phyloP scores from a whole-genome alignment of 208 protist species.

The Borovskyia barvae region DNA sequence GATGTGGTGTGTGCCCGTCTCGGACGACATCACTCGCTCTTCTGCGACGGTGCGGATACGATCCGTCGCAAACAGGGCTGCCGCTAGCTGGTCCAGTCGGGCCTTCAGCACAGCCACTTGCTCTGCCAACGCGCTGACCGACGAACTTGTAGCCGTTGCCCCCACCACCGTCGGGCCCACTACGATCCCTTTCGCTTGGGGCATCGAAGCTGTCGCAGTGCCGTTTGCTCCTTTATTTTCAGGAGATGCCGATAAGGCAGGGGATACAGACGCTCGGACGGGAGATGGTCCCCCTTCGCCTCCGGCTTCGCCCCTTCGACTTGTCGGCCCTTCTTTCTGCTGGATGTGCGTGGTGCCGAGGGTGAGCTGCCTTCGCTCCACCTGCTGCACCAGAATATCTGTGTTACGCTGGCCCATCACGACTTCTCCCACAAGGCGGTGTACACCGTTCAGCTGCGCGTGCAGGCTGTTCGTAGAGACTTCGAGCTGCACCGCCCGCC shows the following conservation, averaged over 20 bases:
- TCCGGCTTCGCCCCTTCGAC: too few species aligned
- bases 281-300: too few species aligned
- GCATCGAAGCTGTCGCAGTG: too few species aligned
- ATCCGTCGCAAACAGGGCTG: constrained; percentile 34
- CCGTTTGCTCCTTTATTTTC: too few species aligned
- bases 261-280: too few species aligned
- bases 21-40: too few species aligned
- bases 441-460: constrained; percentile 34
- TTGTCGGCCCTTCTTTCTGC: not conserved
- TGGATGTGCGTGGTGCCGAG: not conserved
- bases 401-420: constrained; percentile 54
- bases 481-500: constrained; percentile 47
- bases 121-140: constrained; percentile 3
- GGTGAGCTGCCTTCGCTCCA: constrained; percentile 46
- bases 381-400: constrained; percentile 62
- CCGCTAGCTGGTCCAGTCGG: constrained; percentile 36
- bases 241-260: too few species aligned
- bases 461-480: constrained; percentile 28
- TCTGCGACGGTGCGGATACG: constrained; percentile 10
- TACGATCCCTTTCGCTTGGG: too few species aligned
- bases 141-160: not conserved
- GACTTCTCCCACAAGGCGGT: constrained; percentile 47
- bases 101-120: constrained; percentile 36
- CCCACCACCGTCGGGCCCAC: not conserved
- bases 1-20: not conserved